Evolutionary conservation across 2,329 filamentous ascomycete species (phyloP).

Genomic region (Aspergillus tubingensis): DNA sequence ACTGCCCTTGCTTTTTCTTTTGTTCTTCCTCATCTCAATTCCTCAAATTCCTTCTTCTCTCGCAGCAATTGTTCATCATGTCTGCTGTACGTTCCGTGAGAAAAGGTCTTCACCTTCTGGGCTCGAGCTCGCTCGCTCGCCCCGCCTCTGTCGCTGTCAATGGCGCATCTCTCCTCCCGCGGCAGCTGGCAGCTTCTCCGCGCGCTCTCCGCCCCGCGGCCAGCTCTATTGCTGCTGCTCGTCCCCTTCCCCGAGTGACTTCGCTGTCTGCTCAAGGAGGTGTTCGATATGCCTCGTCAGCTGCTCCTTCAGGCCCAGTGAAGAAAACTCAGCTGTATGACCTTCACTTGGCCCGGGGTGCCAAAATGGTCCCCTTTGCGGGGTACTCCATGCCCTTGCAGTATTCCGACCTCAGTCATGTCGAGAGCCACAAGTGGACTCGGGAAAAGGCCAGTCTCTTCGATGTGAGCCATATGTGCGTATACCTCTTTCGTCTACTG

Average conservation of each 20-base stretch:
- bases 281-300: constrained; percentile 38
- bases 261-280: constrained; percentile 17
- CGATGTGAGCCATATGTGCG: constrained; percentile 93
- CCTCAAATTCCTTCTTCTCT: not conserved
- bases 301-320: constrained; percentile 26
- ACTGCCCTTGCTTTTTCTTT: not conserved
- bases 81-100: constrained; percentile 32
- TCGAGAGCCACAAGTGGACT: constrained; percentile 87
- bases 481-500: constrained; percentile 6
- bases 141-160: constrained; percentile 32
- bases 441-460: constrained; percentile 86
- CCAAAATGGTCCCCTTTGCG: constrained; percentile 95
- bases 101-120: constrained; percentile 34
- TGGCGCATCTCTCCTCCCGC: constrained; percentile 32
- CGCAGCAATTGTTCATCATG: constrained; percentile 25
- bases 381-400: constrained; percentile 92
- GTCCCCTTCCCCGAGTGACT: constrained; percentile 10
- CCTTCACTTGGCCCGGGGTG: constrained; percentile 74
- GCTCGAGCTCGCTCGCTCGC: constrained; percentile 27
- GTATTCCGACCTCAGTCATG: constrained; percentile 74
- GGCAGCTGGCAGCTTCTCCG: constrained; percentile 31
- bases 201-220: constrained; percentile 25
- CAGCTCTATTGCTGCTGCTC: constrained; percentile 14
- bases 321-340: constrained; percentile 72
- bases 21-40: not conserved